Evolutionary conservation across 345 rosid species (phyloP), one percentile per base, ranked within the genome.

Genomic region (Aethionema arabicum): DNA sequence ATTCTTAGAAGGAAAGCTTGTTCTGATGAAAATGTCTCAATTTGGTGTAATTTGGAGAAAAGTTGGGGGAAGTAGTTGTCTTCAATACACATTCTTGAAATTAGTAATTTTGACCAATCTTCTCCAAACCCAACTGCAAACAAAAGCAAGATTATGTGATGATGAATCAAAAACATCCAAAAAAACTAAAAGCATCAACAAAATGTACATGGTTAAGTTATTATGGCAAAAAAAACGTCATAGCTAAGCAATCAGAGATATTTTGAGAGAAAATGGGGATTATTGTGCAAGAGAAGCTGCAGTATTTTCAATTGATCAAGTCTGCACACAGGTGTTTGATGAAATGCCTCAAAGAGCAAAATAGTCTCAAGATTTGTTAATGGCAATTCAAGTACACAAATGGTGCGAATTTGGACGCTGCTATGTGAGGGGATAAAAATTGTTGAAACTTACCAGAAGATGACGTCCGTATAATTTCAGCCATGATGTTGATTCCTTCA

Each of bases 31-130:
- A 85, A 83, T 32, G 4, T 14, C 42, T 11, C 57, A 44, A 42
- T 12, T n/a, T 8, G 6, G 49, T 38, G 36, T 46, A 81, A 62
- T 59, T 33, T 55, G 11, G 75, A 59, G 70, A 85, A 83, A 29
- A 85, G 47, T 10, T 15, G 50, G 8, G 77, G 75, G 36, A 87
- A 82, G 68, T 66, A 66, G 14, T 41, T 29, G 42, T 75, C 83
- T 33, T 78, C 84, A 37, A 85, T 8, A 52, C 87, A 87, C 21
- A 76, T 61, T 40, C 79, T 76, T 29, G 85, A 81, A 10, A 87
- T 68, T 50, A 87, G 68, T 49, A 81, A 42, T 75, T 81, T 80
- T 55, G 81, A 76, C 95, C 91, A 40, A 53, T 83, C 74, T 76
- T 81, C 89, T 52, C 67, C 33, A 59, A 73, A 87, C 56, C 87